Conservation (phyloP, 83 land plant species). For the Larix sibirica region DNA sequence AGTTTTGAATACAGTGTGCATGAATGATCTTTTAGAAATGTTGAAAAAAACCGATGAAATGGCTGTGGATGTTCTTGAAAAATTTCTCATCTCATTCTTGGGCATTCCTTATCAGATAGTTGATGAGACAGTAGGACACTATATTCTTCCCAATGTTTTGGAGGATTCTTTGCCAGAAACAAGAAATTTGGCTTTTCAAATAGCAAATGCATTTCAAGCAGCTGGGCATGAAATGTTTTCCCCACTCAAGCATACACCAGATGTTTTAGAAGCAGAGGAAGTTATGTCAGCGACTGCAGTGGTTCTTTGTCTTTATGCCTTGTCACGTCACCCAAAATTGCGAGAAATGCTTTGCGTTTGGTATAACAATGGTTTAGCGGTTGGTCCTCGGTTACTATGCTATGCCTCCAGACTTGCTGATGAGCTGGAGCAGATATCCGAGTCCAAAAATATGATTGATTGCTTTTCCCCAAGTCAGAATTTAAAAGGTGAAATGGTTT, state of each 20-base stretch:
- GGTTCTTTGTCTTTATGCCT: slow-evolving; percentile 42
- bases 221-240: slow-evolving; percentile 46
- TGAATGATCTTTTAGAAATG: slow-evolving; percentile 15
- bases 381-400: slow-evolving; percentile 54
- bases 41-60: neutral
- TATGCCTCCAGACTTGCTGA: slow-evolving; percentile 64
- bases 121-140: slow-evolving; percentile 11
- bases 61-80: slow-evolving; percentile 38
- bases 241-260: slow-evolving; percentile 22
- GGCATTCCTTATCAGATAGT: slow-evolving; percentile 13
- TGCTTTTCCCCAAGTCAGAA: too few relatives aligned
- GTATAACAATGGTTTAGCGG: slow-evolving; percentile 47
- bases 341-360: slow-evolving; percentile 53
- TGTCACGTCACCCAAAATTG: slow-evolving; percentile 35
- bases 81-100: slow-evolving; percentile 23
- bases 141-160: neutral
- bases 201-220: slow-evolving; percentile 33
- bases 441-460: too few relatives aligned
- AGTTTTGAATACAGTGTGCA: neutral
- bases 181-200: slow-evolving; percentile 28
- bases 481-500: too few relatives aligned
- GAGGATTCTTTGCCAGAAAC: neutral
- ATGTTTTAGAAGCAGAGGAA: slow-evolving; percentile 40
- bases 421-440: slow-evolving; percentile 24
- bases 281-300: slow-evolving; percentile 52